phyloP scores from a whole-genome alignment of 768 basidiomycete species.

The Atractiella rhizophila region DNA sequence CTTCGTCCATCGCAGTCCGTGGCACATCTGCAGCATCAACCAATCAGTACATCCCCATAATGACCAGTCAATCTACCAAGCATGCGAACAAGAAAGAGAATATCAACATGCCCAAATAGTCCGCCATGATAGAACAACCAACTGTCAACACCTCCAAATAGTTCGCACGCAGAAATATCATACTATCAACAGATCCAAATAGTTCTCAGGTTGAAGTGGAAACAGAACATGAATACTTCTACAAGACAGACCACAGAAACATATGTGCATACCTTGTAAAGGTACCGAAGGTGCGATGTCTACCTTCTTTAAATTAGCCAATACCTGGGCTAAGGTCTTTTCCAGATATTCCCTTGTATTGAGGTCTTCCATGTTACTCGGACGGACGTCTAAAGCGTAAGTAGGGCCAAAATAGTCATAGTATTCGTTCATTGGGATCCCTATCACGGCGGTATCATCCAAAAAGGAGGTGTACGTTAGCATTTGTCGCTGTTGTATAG shows the following conservation, averaged over 20 bases:
- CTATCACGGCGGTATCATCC: slow-evolving; percentile 23
- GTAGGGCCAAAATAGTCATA: slow-evolving; percentile 98
- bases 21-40: slow-evolving; percentile 78
- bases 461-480: slow-evolving; percentile 3
- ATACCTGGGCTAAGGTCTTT: slow-evolving; percentile 68
- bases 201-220: too few relatives aligned
- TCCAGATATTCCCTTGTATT: slow-evolving; percentile 82
- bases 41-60: too few relatives aligned
- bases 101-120: too few relatives aligned
- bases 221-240: neutral
- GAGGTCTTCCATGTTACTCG: slow-evolving; percentile 83
- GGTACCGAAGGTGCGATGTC: slow-evolving; percentile 82
- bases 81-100: too few relatives aligned
- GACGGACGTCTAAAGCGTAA: slow-evolving; percentile 78
- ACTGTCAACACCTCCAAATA: neutral
- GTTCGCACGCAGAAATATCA: neutral
- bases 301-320: slow-evolving; percentile 65
- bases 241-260: neutral
- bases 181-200: neutral
- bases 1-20: slow-evolving; percentile 49
- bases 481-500: neutral
- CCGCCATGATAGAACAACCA: neutral
- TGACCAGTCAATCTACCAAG: too few relatives aligned
- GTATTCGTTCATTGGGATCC: slow-evolving; percentile 95
- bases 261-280: slow-evolving; percentile 39